A percentile compares a stretch with the other conserved stretches of the same genome.
Evolutionary conservation across 352 stramenopile genomes (phyloP).

Genomic region (Plasmopara halstedii): DNA sequence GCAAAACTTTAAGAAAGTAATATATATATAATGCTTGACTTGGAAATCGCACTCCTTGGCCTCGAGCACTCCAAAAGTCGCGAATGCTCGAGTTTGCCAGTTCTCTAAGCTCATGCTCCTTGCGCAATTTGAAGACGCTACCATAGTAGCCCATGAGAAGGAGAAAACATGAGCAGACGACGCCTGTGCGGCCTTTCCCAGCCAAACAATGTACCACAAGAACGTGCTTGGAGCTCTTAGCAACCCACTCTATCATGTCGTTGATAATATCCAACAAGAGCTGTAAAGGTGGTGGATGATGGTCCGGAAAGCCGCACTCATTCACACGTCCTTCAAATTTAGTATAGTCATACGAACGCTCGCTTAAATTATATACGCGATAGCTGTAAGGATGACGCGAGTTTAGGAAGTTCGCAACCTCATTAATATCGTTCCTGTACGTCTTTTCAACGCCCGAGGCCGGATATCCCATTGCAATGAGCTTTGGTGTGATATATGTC

Average conservation of each 20-base stretch:
- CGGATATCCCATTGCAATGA: conserved; percentile 81
- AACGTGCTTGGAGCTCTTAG: conserved; percentile 54
- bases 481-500: conserved; percentile 74
- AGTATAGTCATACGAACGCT: conserved; percentile 67
- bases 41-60: conserved; percentile 75
- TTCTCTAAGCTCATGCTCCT: conserved; percentile 53
- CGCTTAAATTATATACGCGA: conserved; percentile 80
- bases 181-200: conserved; percentile 72
- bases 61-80: conserved; percentile 70
- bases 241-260: conserved; percentile 75
- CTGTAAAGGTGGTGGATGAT: conserved; percentile 72
- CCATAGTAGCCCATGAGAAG: conserved; percentile 71
- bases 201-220: conserved; percentile 76
- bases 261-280: conserved; percentile 80
- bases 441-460: conserved; percentile 78
- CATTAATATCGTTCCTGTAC: conserved; percentile 79
- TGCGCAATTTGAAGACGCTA: conserved; percentile 54
- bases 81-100: conserved; percentile 59
- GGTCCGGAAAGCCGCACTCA: conserved; percentile 75
- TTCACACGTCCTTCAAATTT: conserved; percentile 68
- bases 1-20: conserved; percentile 76
- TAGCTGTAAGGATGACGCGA: conserved; percentile 56
- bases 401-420: conserved; percentile 65
- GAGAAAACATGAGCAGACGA: conserved; percentile 78
- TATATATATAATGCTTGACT: conserved; percentile 84